Evolutionary conservation across 352 stramenopile genomes (phyloP).

Genomic region (Poterioochromonas sp.): DNA sequence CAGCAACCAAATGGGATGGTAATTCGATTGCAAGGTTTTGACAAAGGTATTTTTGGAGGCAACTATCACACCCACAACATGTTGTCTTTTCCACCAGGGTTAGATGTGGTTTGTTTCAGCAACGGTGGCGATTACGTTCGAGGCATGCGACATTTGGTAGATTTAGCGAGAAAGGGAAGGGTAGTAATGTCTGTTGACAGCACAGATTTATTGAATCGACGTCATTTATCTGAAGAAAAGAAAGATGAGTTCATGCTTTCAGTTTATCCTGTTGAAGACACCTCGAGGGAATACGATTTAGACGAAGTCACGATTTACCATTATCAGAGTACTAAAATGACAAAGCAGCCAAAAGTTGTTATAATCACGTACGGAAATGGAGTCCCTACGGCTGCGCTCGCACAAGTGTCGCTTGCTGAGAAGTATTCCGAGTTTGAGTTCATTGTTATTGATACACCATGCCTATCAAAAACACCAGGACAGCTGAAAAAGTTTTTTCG

Average conservation of each 20-base stretch:
- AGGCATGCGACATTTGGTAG: constrained; percentile 55
- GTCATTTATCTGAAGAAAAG: constrained; percentile 49
- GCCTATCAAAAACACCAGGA: not conserved
- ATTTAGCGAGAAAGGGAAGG: constrained; percentile 50
- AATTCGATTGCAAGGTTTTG: constrained; percentile 61
- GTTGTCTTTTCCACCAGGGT: constrained; percentile 57
- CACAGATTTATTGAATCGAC: constrained; percentile 58
- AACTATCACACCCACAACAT: constrained; percentile 70
- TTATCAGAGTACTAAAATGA: constrained; percentile 37
- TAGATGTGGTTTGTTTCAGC: constrained; percentile 63
- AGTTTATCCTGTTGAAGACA: constrained; percentile 46
- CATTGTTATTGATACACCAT: constrained; percentile 1
- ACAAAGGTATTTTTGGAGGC: constrained; percentile 60
- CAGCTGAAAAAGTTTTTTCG: not conserved
- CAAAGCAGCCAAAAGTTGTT: constrained; percentile 42
- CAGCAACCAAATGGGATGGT: constrained; percentile 57
- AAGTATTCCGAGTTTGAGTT: not conserved
- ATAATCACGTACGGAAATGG: constrained; percentile 61
- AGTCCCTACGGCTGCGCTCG: constrained; percentile 52
- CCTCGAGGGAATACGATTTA: not conserved
- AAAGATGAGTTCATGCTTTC: constrained; percentile 55
- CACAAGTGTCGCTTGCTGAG: not conserved
- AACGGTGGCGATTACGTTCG: constrained; percentile 60
- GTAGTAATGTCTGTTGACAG: constrained; percentile 60
- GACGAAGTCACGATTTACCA: constrained; percentile 47